Evolutionary conservation across 2,329 filamentous ascomycete species (phyloP).

Genomic region (Aspergillus hortae): DNA sequence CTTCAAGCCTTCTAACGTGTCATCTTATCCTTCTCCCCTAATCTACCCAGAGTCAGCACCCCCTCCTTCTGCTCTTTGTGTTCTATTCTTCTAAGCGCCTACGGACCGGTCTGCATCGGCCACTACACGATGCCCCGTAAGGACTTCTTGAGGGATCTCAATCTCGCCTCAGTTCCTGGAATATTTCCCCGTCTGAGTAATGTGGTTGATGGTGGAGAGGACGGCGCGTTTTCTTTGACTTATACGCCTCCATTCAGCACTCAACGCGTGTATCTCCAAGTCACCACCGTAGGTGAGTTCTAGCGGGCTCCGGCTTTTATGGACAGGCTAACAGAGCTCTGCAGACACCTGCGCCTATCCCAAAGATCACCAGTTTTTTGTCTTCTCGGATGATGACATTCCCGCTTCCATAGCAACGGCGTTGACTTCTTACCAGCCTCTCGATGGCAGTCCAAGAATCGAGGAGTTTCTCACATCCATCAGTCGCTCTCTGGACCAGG

Average conservation of each 20-base stretch:
- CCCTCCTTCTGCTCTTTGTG: neutral
- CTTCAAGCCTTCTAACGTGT: no score
- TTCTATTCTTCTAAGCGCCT: no score
- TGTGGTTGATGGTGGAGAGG: constrained; percentile 62
- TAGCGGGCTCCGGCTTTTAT: no score
- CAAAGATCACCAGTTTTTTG: constrained; percentile 52
- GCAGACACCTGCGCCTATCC: constrained; percentile 61
- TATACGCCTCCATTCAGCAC: constrained; percentile 39
- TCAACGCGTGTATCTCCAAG: constrained; percentile 32
- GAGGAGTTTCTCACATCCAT: constrained; percentile 38
- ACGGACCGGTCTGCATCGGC: no score
- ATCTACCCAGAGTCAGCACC: neutral
- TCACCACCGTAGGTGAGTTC: constrained; percentile 38
- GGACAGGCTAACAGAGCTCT: neutral
- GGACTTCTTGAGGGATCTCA: constrained; percentile 61
- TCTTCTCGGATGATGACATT: constrained; percentile 50
- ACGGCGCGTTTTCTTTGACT: constrained; percentile 67
- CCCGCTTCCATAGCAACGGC: constrained; percentile 20
- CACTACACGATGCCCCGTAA: constrained; percentile 58
- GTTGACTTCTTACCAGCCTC: constrained; percentile 44
- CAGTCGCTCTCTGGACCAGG: constrained; percentile 7
- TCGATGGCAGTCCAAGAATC: constrained; percentile 43
- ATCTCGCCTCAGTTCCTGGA: constrained; percentile 34
- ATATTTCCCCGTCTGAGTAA: constrained; percentile 49
- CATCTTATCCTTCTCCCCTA: neutral